Evolutionary conservation across 1,139 yeast genomes (phyloP), one percentile per base, ranked within the genome.

Genomic region (Petasospora rhodanensis): DNA sequence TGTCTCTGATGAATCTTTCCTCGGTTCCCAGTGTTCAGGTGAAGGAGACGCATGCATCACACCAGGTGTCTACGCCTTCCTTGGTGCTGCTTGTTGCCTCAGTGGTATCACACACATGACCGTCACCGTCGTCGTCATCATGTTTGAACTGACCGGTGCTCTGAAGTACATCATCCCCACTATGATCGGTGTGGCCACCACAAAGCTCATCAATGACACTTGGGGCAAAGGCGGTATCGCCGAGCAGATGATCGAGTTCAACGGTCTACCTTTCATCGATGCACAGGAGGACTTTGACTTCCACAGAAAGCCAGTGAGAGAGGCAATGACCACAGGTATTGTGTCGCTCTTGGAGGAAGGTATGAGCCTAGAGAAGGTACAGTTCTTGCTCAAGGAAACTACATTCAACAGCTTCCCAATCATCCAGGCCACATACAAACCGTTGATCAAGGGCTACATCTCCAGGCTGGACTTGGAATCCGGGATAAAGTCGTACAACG

Each of bases 101-200:
- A 80, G 95, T 55, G 98, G 98, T 4, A 86, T 87, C 14, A 91
- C 98, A 1, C 85, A 91, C 47, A 64, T 93, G 43, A 87, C 96
- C 0, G 83, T 91, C 4, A 80, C 97, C 0, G 95, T 91, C 9
- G 98, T 87, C 1, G 91, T 93, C 7, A 82, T 93, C 27, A 83
- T 93, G 91, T 87, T 91, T 61, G 99, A 93, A 58, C 66, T 91
- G 34, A 91, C 97, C 0, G 97, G 97, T 15, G 97, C 96, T 2
- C 66, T 87, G 32, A 75, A 84, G 31, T 89, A 85, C 54, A 84
- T 91, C 32, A 70, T 91, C 18, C 98, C 97, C 1, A 86, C 95
- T 1, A 91, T 91, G 98, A 82, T 93, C 32, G 95, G 86, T 0
- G 95, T 93, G 2, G 91, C 95, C 1, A 74, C 82, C n/a, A 87